Conservation (phyloP, 225 moss, liverwort and hornwort genomes). For the Rhytidiadelphus loreus region DNA sequence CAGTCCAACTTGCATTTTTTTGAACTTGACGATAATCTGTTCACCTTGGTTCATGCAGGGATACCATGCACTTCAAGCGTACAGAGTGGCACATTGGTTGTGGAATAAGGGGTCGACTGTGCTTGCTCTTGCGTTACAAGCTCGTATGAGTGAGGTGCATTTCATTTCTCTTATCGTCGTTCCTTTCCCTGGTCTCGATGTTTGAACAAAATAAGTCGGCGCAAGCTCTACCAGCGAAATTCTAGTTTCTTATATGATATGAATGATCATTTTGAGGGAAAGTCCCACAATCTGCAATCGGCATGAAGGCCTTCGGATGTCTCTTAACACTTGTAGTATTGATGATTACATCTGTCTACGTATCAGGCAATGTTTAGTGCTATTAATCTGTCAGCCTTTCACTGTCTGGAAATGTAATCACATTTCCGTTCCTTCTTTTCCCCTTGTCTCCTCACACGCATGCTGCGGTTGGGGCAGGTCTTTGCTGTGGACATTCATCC, state of each 20-base stretch:
- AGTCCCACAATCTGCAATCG: neutral
- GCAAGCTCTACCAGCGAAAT: neutral
- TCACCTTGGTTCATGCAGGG: conserved; percentile 35
- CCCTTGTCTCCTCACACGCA: neutral
- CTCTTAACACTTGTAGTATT: neutral
- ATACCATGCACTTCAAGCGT: conserved; percentile 88
- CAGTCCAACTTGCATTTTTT: neutral
- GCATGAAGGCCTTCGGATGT: neutral
- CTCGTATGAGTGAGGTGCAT: conserved; percentile 88
- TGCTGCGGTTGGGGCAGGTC: conserved; percentile 32
- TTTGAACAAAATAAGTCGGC: neutral
- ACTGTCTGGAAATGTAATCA: neutral
- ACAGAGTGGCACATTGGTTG: conserved; percentile 73
- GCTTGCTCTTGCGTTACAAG: conserved; percentile 81
- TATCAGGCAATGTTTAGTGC: neutral
- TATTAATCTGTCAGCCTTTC: neutral
- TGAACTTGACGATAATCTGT: neutral
- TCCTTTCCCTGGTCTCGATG: neutral
- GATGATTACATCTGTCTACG: neutral
- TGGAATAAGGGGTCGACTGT: conserved; percentile 80
- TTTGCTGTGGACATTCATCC: conserved; percentile 89
- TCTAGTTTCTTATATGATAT: neutral
- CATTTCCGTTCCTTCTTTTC: neutral
- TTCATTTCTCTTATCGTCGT: neutral
- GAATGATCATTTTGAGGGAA: neutral